Evolutionary conservation across 768 basidiomycete species (phyloP), one percentile per base, ranked within the genome.

Genomic region (Rhodotorula diobovata): DNA sequence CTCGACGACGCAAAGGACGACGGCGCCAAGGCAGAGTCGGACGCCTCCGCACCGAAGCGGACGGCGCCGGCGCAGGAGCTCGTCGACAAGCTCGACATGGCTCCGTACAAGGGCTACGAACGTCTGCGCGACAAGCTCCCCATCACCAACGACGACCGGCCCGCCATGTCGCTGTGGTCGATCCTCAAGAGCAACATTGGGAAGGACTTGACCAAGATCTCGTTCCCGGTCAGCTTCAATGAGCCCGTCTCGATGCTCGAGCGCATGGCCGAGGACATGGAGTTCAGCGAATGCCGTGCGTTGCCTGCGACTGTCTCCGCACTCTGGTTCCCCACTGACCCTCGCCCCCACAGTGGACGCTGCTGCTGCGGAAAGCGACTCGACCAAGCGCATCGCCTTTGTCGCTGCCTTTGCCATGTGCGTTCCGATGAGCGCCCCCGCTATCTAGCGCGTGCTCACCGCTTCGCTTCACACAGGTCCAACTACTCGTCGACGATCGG

Each of bases 251-350:
- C 91, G 78, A 97, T 98, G 94, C 80, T 98, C 70, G 91, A 98
- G 82, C 83, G 94, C 61, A 98, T 97, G 85, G 90, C 93, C 20
- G 94, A 98, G 81, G 94, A 98, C 81, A 95, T 95, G 91, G 94
- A 96, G 80, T 96, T 94, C 81, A 88, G 90, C 1, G 91, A 93
- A 75, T 95, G 92, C 77, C 81, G 90, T 91, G 77, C 83, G 90
- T 86, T 8, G 5, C 32, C 56, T 61, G 51, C 64, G 66, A 3
- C 37, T 30, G 43, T 56, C 45, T 16, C 55, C 51, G n/a, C 58
- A 39, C 20, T 35, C n/a, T 7, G 46, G 34, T 23, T 25, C 15
- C 41, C 28, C 1, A 21, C 48, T 68, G 46, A 48, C 25, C 35
- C 12, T n/a, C 21, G 50, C 45, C 8, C 68, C 57, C 14, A 58